Base-by-base conservation (phyloP, 345 rosid genomes). In the Arabidopsis arenosa region DNA sequence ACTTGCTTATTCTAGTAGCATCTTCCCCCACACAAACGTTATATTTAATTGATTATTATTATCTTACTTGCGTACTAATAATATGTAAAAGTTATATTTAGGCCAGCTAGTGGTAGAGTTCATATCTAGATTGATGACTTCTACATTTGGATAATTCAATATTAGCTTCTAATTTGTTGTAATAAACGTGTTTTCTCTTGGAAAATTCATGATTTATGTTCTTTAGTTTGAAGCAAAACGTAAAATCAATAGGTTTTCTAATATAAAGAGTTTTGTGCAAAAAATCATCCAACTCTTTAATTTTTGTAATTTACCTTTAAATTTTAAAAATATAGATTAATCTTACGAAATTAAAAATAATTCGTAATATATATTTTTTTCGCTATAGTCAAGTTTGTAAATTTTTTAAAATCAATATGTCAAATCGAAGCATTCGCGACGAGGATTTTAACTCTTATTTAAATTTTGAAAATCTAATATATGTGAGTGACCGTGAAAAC, bases 1-100 rank as follows among this genome's bases (percentile, higher is more conserved):
- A 78, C 78, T 66, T 73, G 69, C 81, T 78, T 73, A 53, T 66
- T 78, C 55, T 52, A 66, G 78, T 59, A 65, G 69, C 81, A 66
- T 58, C 66, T 40, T 47, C 67, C 45, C 52, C 33, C 62, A 49
- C 81, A n/a, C 68, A 71, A 56, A 56, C 23, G 23, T 64, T 72
- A 65, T 65, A 70, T 47, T 71, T 65, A 57, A 37, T 64, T 70
- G 32, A 57, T 48, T 48, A 36, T 9, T 36, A 10, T 40, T 30
- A 14, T 52, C 41, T 68, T 33, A 15, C 36, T 18, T 28, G 3
- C 36, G 4, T 40, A 18, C 61, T 69, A 54, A 63, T 33, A 39
- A 28, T 33, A 41, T 28, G 66, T 70, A 37, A 57, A 70, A 64
- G 76, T 58, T 70, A 56, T 12, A 37, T 63, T 28, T 63, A 70